Conservation (phyloP, 2,329 filamentous ascomycete genomes). For the Diaporthe nobilis region DNA sequence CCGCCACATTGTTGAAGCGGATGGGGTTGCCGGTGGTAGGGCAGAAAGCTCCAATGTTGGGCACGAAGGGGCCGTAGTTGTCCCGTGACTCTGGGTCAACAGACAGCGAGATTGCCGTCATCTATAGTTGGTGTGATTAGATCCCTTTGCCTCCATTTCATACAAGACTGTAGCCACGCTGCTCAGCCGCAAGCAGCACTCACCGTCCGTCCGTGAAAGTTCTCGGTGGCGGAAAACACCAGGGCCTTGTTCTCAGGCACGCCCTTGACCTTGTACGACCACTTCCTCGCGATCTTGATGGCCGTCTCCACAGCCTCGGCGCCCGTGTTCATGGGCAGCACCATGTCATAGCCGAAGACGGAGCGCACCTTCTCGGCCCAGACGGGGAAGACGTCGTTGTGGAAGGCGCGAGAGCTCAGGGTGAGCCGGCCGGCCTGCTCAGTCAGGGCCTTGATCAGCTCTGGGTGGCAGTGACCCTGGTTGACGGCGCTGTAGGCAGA, state of each 20-base stretch:
- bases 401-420: slow-evolving; percentile 93
- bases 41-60: slow-evolving; percentile 83
- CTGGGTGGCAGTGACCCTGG: slow-evolving; percentile 97
- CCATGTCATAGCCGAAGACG: slow-evolving; percentile 97
- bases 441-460: slow-evolving; percentile 89
- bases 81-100: slow-evolving; percentile 95
- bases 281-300: slow-evolving; percentile 96
- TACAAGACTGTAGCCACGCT: neutral
- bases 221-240: slow-evolving; percentile 87
- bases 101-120: slow-evolving; percentile 95
- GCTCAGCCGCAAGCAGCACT: slow-evolving; percentile 52
- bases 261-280: slow-evolving; percentile 96
- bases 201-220: slow-evolving; percentile 97
- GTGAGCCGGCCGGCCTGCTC: slow-evolving; percentile 93
- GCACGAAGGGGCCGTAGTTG: slow-evolving; percentile 97
- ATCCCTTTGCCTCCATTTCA: slow-evolving; percentile 32
- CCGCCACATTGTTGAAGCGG: slow-evolving; percentile 86
- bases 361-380: slow-evolving; percentile 93
- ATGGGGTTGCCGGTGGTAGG: slow-evolving; percentile 84
- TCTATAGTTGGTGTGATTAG: slow-evolving; percentile 62
- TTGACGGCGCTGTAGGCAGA: slow-evolving; percentile 98
- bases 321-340: slow-evolving; percentile 97
- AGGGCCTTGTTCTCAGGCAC: slow-evolving; percentile 88
- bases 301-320: slow-evolving; percentile 97
- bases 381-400: slow-evolving; percentile 97